phyloP scores from a whole-genome alignment of 768 basidiomycete genomes.

The Macrolepiota fuliginosa region DNA sequence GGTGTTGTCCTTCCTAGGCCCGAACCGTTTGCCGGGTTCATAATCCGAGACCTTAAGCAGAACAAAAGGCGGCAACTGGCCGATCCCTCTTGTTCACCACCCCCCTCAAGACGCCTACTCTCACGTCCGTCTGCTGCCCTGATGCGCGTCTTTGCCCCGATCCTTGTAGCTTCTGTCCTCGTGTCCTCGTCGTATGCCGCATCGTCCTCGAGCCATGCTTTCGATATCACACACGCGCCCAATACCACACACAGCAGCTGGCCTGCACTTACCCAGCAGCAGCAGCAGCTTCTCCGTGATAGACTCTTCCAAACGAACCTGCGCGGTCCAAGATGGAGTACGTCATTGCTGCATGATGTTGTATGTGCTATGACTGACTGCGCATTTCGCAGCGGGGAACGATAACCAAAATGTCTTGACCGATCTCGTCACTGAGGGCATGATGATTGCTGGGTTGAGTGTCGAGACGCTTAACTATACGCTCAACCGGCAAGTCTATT shows the following conservation, averaged over 20 bases:
- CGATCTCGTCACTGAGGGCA: conserved; percentile 20
- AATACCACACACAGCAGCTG: background rate
- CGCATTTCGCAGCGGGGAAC: conserved; percentile 23
- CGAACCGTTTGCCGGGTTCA: too few species aligned
- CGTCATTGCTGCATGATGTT: background rate
- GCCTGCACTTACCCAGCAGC: conserved; percentile 15
- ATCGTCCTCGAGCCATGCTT: background rate
- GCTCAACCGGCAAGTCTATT: conserved; percentile 18
- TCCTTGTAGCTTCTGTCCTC: background rate
- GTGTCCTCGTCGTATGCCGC: background rate
- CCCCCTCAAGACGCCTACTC: background rate
- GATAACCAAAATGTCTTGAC: conserved; percentile 30
- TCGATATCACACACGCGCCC: too few species aligned
- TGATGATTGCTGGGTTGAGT: conserved; percentile 23
- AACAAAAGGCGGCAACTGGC: too few species aligned
- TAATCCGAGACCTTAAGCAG: too few species aligned
- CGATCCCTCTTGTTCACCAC: too few species aligned
- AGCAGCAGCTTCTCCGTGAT: conserved; percentile 24
- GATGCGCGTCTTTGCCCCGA: background rate
- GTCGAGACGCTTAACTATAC: conserved; percentile 24
- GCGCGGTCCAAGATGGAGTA: conserved; percentile 30
- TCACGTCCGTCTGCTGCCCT: background rate
- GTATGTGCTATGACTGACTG: background rate
- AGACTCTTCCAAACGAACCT: conserved; percentile 29
- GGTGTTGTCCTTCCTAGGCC: too few species aligned